A percentile compares a stretch with the other conserved stretches of the same genome.
These are phyloP conservation scores for Santalum album DNA, from an alignment of 164 flowering plant genomes.

Conservation along the genomic window DNA sequence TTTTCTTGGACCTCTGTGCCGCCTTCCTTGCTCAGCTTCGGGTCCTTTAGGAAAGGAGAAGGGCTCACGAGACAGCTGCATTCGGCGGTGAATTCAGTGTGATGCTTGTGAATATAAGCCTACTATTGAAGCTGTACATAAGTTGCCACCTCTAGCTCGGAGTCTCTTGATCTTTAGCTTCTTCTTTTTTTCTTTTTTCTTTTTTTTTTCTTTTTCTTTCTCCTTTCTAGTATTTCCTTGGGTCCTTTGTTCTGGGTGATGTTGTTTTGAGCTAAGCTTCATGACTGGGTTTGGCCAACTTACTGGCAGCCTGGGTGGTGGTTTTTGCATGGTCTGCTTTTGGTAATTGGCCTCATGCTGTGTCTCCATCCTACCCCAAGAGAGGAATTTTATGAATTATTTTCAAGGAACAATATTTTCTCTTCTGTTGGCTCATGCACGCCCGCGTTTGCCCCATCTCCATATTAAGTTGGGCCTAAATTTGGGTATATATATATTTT, in stretches of 20 bases:
- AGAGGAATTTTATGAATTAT: no score
- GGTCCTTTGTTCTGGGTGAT: not conserved
- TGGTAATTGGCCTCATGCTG: no score
- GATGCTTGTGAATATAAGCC: slow-evolving; percentile 9
- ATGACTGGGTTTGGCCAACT: not conserved
- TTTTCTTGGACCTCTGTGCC: slow-evolving; percentile 65
- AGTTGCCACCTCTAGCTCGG: not conserved
- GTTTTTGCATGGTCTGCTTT: slow-evolving; percentile 3
- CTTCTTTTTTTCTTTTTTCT: no score
- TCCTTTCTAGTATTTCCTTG: no score
- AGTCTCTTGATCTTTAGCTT: slow-evolving; percentile 9
- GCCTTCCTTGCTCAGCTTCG: slow-evolving; percentile 71
- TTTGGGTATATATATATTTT: no score
- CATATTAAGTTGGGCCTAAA: no score
- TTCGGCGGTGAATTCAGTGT: slow-evolving; percentile 1
- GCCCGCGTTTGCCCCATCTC: no score
- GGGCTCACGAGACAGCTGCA: not conserved
- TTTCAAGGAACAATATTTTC: no score
- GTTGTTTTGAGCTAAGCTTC: no score
- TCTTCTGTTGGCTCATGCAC: no score
- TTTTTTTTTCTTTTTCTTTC: no score
- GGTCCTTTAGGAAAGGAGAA: slow-evolving; percentile 30
- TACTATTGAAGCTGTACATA: not conserved
- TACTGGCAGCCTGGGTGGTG: not conserved
- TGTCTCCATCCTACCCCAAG: no score